Evolutionary conservation across 805 yeast genomes (phyloP), one percentile per base, ranked within the genome.

Genomic region (Ogataea chonburiensis): DNA sequence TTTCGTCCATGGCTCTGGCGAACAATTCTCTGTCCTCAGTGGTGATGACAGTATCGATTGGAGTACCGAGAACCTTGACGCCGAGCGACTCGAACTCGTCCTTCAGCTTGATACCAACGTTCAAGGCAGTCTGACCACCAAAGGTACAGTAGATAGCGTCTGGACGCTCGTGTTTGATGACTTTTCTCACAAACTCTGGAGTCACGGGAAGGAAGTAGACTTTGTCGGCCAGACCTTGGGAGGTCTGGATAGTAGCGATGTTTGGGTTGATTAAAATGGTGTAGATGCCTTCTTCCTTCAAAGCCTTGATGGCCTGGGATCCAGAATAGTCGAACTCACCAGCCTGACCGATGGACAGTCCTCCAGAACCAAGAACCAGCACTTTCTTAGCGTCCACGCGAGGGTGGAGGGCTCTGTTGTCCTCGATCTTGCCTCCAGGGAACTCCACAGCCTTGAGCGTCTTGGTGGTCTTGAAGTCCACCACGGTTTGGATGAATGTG

Each of bases 281-380:
- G 73, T 91, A 87, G 48, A 91, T 93, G 45, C 96, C 96, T 68
- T 89, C 98, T 70, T 93, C 97, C 65, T 87, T 91, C 67, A 93
- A 74, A 30, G 98, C 98, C 68, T 93, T 93, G 67, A 93, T 93
- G 42, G 98, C 98, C 69, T 93, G 98, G 38, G 96, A 87, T 58
- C 98, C 98, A 29, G 97, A 88, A 69, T 93, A 93, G 64, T 93
- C 98, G 58, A 93, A 93, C 68, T 93, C 98, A 66, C 98, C 98
- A 47, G 98, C 98, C 71, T 93, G 98, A 50, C 98, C 98, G 61
- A 93, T 93, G 38, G 96, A 86, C 55, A 93, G 73, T 62, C 98
- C 98, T 71, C 98, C 98, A 34, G 97, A 89, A 56, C 98, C 98
- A 56, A 93, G 76, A 40, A 88, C 91, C 50, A 88, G 76, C 33